Percentiles rank a stretch among this genome's conserved stretches.
Conservation (phyloP, 2,329 filamentous ascomycete species). For the Neopestalotiopsis clavispora region DNA sequence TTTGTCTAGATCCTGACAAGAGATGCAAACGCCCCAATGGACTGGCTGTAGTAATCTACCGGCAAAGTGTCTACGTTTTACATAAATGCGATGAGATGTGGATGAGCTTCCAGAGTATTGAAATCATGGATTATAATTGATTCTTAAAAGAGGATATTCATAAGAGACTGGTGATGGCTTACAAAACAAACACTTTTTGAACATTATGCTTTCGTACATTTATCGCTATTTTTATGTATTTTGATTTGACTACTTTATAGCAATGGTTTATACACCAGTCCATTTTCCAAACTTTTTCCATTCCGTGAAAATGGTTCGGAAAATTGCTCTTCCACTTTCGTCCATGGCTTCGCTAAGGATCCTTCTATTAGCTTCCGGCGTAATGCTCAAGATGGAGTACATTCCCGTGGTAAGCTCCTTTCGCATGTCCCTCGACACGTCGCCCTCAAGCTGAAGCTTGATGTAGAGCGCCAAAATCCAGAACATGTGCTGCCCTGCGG, state of each 20-base stretch:
- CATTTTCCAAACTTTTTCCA: slow-evolving; percentile 69
- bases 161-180: no score
- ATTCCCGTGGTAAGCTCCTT: slow-evolving; percentile 63
- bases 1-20: no score
- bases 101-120: no score
- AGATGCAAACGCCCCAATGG: no score
- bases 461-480: slow-evolving; percentile 63
- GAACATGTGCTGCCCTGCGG: slow-evolving; percentile 67
- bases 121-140: no score
- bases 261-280: slow-evolving; percentile 54
- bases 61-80: no score
- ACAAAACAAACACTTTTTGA: no score
- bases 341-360: slow-evolving; percentile 66
- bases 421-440: slow-evolving; percentile 53
- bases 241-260: not conserved
- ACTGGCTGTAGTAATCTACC: no score
- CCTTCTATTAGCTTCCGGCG: slow-evolving; percentile 57
- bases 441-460: slow-evolving; percentile 62
- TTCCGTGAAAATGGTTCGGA: slow-evolving; percentile 62
- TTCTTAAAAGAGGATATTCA: no score
- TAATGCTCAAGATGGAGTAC: slow-evolving; percentile 64
- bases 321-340: slow-evolving; percentile 61
- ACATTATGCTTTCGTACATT: no score
- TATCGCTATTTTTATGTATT: no score
- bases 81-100: no score